These are phyloP conservation scores for Trypanosoma vivax DNA, from an alignment of 208 protist genomes.

Conservation along the genomic window DNA sequence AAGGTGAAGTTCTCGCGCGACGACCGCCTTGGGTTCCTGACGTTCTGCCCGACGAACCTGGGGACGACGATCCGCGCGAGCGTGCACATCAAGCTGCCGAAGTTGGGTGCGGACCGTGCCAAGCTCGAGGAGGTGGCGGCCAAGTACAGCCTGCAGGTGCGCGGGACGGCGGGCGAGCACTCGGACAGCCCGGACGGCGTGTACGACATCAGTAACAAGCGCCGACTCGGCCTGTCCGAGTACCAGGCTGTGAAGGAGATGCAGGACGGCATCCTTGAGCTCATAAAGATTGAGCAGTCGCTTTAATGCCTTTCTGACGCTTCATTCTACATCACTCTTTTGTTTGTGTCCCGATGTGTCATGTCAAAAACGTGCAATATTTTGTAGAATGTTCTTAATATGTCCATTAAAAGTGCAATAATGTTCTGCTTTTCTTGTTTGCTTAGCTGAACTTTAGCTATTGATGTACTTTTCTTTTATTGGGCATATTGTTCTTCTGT, in stretches of 20 bases:
- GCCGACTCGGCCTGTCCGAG: slow-evolving; percentile 49
- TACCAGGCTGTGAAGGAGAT: slow-evolving; percentile 44
- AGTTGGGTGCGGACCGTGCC: slow-evolving; percentile 28
- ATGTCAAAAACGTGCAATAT: too few relatives aligned
- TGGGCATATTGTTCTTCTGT: slow-evolving; percentile 1
- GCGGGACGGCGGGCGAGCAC: slow-evolving; percentile 50
- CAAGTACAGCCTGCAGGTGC: slow-evolving; percentile 49
- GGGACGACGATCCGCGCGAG: slow-evolving; percentile 50
- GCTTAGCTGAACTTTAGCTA: neutral
- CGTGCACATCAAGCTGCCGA: slow-evolving; percentile 51
- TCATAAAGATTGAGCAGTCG: slow-evolving; percentile 46
- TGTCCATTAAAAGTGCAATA: too few relatives aligned
- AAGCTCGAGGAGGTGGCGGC: slow-evolving; percentile 44
- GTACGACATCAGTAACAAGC: slow-evolving; percentile 68
- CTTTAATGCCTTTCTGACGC: slow-evolving; percentile 1
- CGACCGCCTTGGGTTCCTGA: slow-evolving; percentile 43
- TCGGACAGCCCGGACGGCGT: slow-evolving; percentile 37
- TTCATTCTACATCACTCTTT: too few relatives aligned
- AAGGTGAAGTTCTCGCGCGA: slow-evolving; percentile 44
- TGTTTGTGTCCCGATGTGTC: too few relatives aligned
- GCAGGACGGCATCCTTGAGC: slow-evolving; percentile 49
- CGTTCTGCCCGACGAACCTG: slow-evolving; percentile 59
- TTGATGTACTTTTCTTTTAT: neutral
- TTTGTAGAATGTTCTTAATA: too few relatives aligned
- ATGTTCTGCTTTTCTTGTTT: slow-evolving; percentile 12